These are phyloP conservation scores for Candida nonsorbophila DNA, from an alignment of 805 yeast genomes.

Conservation along the genomic window DNA sequence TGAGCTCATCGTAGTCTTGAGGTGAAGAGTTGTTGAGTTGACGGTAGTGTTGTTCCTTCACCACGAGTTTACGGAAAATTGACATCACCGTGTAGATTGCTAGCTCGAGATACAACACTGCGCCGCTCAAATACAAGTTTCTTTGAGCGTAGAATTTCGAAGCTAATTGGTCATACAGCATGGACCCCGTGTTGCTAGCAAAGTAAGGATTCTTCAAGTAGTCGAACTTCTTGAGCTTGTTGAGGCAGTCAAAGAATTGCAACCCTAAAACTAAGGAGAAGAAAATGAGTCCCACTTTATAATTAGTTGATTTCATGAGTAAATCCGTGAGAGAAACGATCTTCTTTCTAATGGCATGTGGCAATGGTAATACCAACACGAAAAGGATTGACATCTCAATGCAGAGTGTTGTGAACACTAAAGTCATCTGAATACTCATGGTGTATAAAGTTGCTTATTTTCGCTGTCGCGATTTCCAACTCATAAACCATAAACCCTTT, in stretches of 20 bases:
- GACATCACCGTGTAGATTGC: constrained; percentile 52
- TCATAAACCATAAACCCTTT: constrained; percentile 33
- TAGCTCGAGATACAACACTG: constrained; percentile 49
- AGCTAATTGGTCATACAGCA: constrained; percentile 48
- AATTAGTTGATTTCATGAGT: constrained; percentile 31
- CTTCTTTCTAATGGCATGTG: constrained; percentile 40
- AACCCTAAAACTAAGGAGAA: constrained; percentile 37
- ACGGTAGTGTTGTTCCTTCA: constrained; percentile 32
- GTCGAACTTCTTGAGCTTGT: constrained; percentile 28
- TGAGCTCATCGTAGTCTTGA: constrained; percentile 24
- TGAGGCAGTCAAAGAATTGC: constrained; percentile 52
- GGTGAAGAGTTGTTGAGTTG: constrained; percentile 8
- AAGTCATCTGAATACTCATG: constrained; percentile 43
- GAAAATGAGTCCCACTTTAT: constrained; percentile 41
- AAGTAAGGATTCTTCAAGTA: constrained; percentile 17
- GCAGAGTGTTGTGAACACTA: constrained; percentile 44
- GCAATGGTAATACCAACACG: constrained; percentile 51
- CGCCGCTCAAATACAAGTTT: constrained; percentile 59
- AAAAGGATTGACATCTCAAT: constrained; percentile 47
- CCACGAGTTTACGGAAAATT: constrained; percentile 48
- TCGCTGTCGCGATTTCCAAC: neutral
- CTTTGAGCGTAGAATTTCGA: constrained; percentile 60
- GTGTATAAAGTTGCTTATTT: constrained; percentile 3
- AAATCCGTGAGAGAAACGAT: constrained; percentile 32
- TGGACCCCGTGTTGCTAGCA: constrained; percentile 3